Evolutionary conservation across 2,329 filamentous ascomycete genomes (phyloP).

Genomic region (Cladosporium phlei): DNA sequence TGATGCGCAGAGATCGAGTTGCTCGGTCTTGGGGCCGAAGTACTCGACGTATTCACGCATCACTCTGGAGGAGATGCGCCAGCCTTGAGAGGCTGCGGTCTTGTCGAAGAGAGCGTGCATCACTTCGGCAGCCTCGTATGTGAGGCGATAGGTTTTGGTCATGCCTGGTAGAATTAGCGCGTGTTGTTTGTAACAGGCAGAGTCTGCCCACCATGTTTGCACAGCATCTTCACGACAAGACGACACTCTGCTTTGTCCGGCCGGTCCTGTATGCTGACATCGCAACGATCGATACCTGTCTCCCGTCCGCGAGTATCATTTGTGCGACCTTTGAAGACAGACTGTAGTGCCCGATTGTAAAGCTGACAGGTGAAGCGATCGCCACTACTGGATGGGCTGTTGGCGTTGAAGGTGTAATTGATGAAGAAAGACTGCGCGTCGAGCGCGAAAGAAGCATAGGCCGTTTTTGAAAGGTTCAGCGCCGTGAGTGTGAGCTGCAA

Average conservation of each 20-base stretch:
- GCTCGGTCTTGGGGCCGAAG: conserved; percentile 74
- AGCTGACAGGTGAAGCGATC: conserved; percentile 67
- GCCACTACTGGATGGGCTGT: conserved; percentile 17
- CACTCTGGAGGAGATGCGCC: conserved; percentile 67
- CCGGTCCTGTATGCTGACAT: conserved; percentile 68
- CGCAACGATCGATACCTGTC: conserved; percentile 67
- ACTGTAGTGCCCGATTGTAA: conserved; percentile 64
- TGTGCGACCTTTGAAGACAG: conserved; percentile 66
- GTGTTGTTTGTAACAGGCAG: not conserved
- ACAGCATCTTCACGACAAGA: conserved; percentile 68
- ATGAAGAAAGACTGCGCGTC: conserved; percentile 66
- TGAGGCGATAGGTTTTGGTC: conserved; percentile 70
- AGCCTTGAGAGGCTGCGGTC: conserved; percentile 61
- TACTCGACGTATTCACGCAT: conserved; percentile 73
- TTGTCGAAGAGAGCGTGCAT: conserved; percentile 72
- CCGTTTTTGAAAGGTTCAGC: conserved; percentile 74
- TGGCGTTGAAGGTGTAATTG: conserved; percentile 57
- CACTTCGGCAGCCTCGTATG: conserved; percentile 68
- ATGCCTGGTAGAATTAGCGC: conserved; percentile 48
- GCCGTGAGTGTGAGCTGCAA: conserved; percentile 67
- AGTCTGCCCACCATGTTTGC: conserved; percentile 56
- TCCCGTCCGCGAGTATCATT: conserved; percentile 62
- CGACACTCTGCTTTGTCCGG: conserved; percentile 64
- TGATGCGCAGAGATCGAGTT: conserved; percentile 71
- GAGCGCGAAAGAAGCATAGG: conserved; percentile 69